Percentiles rank a stretch among this genome's conserved stretches.
Evolutionary conservation across 768 basidiomycete species (phyloP).

Genomic region (Calocybe gangraenosa): DNA sequence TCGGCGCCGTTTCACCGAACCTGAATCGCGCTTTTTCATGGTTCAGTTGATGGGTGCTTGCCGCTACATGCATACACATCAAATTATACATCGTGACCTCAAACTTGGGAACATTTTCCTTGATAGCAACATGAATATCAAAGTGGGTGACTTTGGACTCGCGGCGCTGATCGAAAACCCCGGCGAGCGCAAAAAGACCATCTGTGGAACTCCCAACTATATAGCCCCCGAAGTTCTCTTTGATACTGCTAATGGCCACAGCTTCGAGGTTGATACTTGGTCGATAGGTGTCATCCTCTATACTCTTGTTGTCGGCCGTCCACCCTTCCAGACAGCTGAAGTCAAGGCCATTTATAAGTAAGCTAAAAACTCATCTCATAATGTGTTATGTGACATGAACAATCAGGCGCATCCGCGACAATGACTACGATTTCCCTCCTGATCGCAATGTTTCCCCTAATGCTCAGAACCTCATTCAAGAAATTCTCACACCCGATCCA

Average conservation of each 20-base stretch:
- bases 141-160: slow-evolving; percentile 96
- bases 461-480: slow-evolving; percentile 72
- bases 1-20: slow-evolving; percentile 84
- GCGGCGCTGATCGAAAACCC: slow-evolving; percentile 96
- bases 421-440: slow-evolving; percentile 87
- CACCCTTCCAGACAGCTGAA: slow-evolving; percentile 98
- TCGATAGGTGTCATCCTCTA: slow-evolving; percentile 96
- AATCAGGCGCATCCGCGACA: slow-evolving; percentile 85
- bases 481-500: slow-evolving; percentile 85
- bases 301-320: slow-evolving; percentile 90
- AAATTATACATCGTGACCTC: slow-evolving; percentile 96
- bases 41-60: slow-evolving; percentile 94
- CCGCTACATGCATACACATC: slow-evolving; percentile 95
- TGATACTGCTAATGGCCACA: slow-evolving; percentile 93
- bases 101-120: slow-evolving; percentile 96
- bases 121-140: slow-evolving; percentile 88
- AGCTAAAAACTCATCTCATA: slow-evolving; percentile 18
- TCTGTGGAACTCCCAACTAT: slow-evolving; percentile 98
- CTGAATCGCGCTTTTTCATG: slow-evolving; percentile 89
- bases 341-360: slow-evolving; percentile 95
- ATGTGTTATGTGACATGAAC: slow-evolving; percentile 5
- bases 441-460: slow-evolving; percentile 69
- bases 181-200: slow-evolving; percentile 97
- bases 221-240: slow-evolving; percentile 98
- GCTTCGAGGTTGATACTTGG: slow-evolving; percentile 99